Evolutionary conservation across 768 basidiomycete genomes (phyloP).

Genomic region (Coprinopsis strossmayeri): DNA sequence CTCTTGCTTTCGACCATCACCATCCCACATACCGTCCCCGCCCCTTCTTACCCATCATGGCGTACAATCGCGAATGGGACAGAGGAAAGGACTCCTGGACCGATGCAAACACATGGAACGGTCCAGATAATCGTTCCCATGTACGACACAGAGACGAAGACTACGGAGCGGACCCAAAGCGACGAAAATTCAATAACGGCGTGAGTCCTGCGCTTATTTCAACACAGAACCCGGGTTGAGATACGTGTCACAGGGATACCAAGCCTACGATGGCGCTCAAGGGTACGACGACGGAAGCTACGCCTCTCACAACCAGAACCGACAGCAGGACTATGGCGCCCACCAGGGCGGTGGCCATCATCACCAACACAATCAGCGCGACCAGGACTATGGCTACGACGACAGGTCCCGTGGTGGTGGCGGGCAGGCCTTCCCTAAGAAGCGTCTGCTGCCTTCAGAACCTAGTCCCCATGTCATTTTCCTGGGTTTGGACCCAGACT

Average conservation of each 20-base stretch:
- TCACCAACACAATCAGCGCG: background rate
- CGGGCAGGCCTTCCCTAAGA: constrained; percentile 48
- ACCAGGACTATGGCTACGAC: constrained; percentile 43
- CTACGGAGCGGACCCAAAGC: constrained; percentile 62
- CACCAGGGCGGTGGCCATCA: constrained; percentile 27
- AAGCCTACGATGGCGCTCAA: constrained; percentile 42
- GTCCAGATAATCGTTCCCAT: constrained; percentile 33
- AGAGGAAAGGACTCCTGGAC: constrained; percentile 72
- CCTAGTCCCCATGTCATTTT: constrained; percentile 93
- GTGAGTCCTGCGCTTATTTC: constrained; percentile 33
- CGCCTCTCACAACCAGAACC: constrained; percentile 14
- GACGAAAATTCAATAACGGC: constrained; percentile 73
- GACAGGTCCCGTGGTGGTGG: constrained; percentile 42
- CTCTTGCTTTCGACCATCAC: constrained; percentile 25
- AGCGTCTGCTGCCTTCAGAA: constrained; percentile 77
- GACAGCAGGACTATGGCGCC: constrained; percentile 12
- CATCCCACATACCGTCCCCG: constrained; percentile 13
- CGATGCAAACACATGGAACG: too few species aligned
- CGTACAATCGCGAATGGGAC: constrained; percentile 85
- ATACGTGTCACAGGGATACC: constrained; percentile 17
- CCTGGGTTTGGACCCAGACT: constrained; percentile 87
- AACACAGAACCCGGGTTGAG: background rate
- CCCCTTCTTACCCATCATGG: constrained; percentile 34
- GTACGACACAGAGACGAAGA: constrained; percentile 63
- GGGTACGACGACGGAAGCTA: constrained; percentile 32